Conservation (phyloP, 2,329 filamentous ascomycete species). For the Ophiostoma sp. region DNA sequence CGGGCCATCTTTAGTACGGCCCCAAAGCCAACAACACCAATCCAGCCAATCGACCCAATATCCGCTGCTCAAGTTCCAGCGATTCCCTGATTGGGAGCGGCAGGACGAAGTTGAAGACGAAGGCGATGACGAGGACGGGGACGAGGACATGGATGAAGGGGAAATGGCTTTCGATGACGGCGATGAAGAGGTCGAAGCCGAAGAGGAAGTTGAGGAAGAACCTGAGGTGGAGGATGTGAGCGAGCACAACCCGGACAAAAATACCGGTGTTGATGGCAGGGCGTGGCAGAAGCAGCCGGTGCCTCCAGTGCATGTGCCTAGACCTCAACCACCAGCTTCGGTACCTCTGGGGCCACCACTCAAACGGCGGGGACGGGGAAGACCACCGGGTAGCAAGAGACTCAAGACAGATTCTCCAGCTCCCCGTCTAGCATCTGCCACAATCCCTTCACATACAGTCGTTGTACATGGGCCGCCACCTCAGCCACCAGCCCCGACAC, state of each 20-base stretch:
- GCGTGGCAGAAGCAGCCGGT: not conserved
- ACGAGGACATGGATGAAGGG: not conserved
- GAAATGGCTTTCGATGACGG: not conserved
- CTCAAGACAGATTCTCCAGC: not conserved
- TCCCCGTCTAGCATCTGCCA: not conserved
- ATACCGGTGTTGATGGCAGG: not conserved
- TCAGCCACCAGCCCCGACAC: not conserved
- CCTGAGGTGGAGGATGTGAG: no score
- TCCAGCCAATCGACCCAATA: not conserved
- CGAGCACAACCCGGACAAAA: not conserved
- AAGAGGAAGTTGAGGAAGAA: not conserved
- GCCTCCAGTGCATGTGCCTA: not conserved
- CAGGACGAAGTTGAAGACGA: not conserved
- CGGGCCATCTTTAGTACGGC: not conserved
- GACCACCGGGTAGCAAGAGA: not conserved
- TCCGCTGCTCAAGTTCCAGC: not conserved
- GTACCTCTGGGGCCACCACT: not conserved
- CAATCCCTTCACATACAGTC: not conserved
- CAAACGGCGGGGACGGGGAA: not conserved
- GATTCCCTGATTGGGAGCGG: not conserved
- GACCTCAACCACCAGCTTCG: not conserved
- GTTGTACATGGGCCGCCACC: not conserved
- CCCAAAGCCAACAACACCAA: not conserved
- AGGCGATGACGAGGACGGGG: not conserved
- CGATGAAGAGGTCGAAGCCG: not conserved